phyloP scores from a whole-genome alignment of 140 eudicot genomes.

The Flaveria floridana region DNA sequence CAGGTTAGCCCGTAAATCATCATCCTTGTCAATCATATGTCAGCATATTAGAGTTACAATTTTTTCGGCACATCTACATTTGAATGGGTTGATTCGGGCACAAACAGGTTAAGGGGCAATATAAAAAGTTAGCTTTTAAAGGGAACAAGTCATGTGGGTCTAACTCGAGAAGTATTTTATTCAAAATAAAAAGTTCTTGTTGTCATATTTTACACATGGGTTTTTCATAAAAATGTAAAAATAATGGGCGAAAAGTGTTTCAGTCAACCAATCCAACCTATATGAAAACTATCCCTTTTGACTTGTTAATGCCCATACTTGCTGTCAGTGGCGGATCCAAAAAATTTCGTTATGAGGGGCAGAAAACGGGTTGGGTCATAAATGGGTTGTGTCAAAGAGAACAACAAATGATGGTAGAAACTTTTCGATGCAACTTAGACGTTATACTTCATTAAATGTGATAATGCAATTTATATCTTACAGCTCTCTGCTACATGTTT shows the following conservation, averaged over 20 bases:
- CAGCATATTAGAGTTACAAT: conserved; percentile 4
- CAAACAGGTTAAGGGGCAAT: not conserved
- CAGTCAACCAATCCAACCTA: not conserved
- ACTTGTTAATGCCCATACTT: not conserved
- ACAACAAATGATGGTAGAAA: not conserved
- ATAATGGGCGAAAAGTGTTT: not conserved
- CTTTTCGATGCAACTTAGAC: no score
- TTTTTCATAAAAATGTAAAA: not conserved
- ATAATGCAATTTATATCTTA: no score
- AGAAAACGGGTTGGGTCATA: no score
- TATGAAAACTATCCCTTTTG: not conserved
- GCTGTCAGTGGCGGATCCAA: not conserved
- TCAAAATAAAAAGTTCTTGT: not conserved
- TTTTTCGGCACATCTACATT: not conserved
- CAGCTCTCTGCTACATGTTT: not conserved
- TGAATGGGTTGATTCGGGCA: not conserved
- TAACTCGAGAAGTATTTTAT: not conserved
- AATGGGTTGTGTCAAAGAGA: no score
- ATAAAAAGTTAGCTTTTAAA: not conserved
- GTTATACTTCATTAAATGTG: no score
- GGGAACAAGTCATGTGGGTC: not conserved
- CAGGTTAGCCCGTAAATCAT: conserved; percentile 49
- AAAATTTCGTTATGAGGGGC: no score
- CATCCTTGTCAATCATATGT: not conserved
- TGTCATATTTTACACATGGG: not conserved